phyloP scores from a whole-genome alignment of 2,329 filamentous ascomycete genomes.

The Diaporthe ampelina region DNA sequence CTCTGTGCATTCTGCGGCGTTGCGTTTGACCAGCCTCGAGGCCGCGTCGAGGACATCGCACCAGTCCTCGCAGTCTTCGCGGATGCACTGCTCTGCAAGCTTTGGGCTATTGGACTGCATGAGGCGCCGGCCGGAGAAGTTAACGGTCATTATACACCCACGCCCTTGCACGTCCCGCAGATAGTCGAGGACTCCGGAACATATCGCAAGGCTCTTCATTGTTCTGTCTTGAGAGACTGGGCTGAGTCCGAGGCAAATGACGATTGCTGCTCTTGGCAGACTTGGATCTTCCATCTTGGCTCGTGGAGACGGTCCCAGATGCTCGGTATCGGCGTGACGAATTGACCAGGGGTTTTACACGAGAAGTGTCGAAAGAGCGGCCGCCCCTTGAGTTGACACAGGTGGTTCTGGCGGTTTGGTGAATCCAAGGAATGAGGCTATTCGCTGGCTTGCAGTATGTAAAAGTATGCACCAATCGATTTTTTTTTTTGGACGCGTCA shows the following conservation, averaged over 20 bases:
- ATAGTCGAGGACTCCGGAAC: constrained; percentile 39
- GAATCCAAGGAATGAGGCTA: neutral
- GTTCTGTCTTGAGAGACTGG: constrained; percentile 35
- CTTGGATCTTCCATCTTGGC: constrained; percentile 29
- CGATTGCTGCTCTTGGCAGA: constrained; percentile 34
- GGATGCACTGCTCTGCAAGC: constrained; percentile 41
- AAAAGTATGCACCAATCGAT: neutral
- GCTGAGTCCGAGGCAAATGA: constrained; percentile 37
- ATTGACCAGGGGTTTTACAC: neutral
- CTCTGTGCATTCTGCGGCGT: constrained; percentile 32
- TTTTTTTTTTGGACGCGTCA: neutral
- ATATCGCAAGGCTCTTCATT: constrained; percentile 37
- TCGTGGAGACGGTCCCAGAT: constrained; percentile 22
- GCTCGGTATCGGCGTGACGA: constrained; percentile 20
- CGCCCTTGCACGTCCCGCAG: constrained; percentile 36
- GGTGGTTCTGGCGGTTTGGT: neutral
- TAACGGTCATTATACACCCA: constrained; percentile 38
- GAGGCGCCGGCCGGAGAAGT: constrained; percentile 50
- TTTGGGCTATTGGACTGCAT: constrained; percentile 46
- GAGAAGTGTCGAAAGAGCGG: neutral
- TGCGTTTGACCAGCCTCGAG: constrained; percentile 31
- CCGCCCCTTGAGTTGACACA: neutral
- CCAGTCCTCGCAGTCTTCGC: constrained; percentile 38
- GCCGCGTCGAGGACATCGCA: constrained; percentile 28
- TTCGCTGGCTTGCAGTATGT: neutral